Conservation (phyloP, 768 basidiomycete genomes). For the Termitomyces sp. region DNA sequence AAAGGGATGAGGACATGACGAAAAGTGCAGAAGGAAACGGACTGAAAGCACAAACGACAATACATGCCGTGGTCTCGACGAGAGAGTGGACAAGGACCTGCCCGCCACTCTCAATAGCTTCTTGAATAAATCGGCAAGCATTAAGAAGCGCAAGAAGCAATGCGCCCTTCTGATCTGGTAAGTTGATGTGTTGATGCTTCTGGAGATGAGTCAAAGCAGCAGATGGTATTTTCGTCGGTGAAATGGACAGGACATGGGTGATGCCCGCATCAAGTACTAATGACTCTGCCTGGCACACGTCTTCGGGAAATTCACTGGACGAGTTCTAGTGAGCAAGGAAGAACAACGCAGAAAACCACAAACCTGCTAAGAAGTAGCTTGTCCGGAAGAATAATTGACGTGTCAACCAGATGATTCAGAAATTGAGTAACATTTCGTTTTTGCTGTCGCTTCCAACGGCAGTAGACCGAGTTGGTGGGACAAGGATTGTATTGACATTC, state of each 20-base stretch:
- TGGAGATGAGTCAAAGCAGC: conserved; percentile 23
- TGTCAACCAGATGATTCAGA: conserved; percentile 45
- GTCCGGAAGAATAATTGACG: conserved; percentile 43
- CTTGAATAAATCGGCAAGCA: conserved; percentile 38
- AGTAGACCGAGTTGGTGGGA: conserved; percentile 37
- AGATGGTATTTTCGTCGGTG: conserved; percentile 40
- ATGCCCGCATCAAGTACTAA: conserved; percentile 45
- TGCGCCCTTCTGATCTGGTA: conserved; percentile 32
- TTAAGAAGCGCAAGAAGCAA: conserved; percentile 41
- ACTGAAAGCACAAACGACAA: conserved; percentile 42
- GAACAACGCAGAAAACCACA: conserved; percentile 1
- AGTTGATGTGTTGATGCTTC: conserved; percentile 36
- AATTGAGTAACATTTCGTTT: conserved; percentile 48
- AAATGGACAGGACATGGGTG: conserved; percentile 49
- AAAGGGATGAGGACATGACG: neutral
- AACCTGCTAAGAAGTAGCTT: conserved; percentile 49
- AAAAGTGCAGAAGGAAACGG: neutral
- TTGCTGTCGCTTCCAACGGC: conserved; percentile 53
- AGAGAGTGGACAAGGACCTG: conserved; percentile 49
- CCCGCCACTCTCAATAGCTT: conserved; percentile 33
- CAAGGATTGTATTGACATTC: conserved; percentile 44
- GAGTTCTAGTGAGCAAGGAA: neutral
- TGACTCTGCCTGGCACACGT: conserved; percentile 41
- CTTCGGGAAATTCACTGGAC: conserved; percentile 51
- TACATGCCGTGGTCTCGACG: conserved; percentile 49